These are phyloP conservation scores for Xanthoconium stramineum DNA, from an alignment of 768 basidiomycete species.

Conservation along the genomic window DNA sequence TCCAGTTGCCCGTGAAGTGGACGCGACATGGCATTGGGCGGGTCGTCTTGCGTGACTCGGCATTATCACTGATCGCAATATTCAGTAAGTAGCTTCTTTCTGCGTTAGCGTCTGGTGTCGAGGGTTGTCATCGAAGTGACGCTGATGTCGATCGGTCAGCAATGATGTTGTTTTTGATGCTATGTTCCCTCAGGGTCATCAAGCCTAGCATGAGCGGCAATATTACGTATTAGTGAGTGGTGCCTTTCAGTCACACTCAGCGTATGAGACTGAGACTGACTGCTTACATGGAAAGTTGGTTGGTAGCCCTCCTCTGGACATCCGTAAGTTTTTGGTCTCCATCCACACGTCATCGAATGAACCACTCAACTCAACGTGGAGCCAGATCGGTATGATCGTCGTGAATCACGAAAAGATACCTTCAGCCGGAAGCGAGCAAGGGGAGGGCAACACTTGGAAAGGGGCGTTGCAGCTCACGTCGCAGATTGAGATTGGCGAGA, in stretches of 20 bases:
- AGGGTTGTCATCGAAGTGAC: not conserved
- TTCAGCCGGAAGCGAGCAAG: not conserved
- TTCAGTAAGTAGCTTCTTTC: conserved; percentile 4
- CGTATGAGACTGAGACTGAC: not conserved
- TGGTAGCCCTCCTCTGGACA: conserved; percentile 14
- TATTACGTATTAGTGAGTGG: conserved; percentile 18
- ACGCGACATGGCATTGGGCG: conserved; percentile 1
- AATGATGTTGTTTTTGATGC: conserved; percentile 17
- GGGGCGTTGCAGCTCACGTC: conserved; percentile 13
- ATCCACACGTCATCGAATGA: not conserved
- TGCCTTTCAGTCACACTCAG: not conserved
- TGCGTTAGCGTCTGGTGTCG: too few relatives aligned
- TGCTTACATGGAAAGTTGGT: conserved; percentile 8
- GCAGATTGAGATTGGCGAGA: not conserved
- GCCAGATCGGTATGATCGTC: conserved; percentile 16
- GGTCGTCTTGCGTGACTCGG: conserved; percentile 17
- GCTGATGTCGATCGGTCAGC: conserved; percentile 3
- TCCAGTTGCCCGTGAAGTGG: conserved; percentile 9
- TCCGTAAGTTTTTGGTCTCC: conserved; percentile 10
- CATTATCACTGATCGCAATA: conserved; percentile 3
- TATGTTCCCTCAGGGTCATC: conserved; percentile 9
- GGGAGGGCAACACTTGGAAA: not conserved
- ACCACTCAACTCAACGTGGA: not conserved
- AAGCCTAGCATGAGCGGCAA: conserved; percentile 12
- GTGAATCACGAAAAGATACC: conserved; percentile 12